phyloP scores from a whole-genome alignment of 2,329 filamentous ascomycete species.

The Colletotrichum phormii region DNA sequence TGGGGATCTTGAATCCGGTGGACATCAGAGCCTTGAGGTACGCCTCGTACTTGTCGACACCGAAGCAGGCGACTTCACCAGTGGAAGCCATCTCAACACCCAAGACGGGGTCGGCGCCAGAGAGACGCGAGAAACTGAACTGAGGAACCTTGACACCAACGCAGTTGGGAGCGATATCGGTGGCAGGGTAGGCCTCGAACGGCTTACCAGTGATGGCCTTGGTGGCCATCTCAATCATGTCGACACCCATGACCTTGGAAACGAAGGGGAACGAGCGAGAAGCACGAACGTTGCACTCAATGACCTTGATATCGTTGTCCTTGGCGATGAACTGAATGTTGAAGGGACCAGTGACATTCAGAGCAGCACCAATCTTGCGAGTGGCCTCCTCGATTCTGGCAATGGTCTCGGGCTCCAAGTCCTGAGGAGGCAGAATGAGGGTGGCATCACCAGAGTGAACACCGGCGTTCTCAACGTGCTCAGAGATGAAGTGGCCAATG shows the following conservation, averaged over 20 bases:
- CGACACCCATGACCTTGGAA: conserved; percentile 97
- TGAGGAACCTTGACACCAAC: conserved; percentile 98
- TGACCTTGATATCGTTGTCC: conserved; percentile 99
- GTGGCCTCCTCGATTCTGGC: conserved; percentile 93
- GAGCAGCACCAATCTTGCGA: conserved; percentile 90
- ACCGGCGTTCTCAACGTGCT: conserved; percentile 98
- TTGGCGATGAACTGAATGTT: conserved; percentile 99
- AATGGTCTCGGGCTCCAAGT: conserved; percentile 90
- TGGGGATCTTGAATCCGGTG: conserved; percentile 95
- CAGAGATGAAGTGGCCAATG: conserved; percentile 96
- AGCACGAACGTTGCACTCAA: conserved; percentile 97
- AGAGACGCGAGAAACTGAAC: conserved; percentile 98
- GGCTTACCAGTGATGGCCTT: conserved; percentile 93
- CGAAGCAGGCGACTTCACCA: conserved; percentile 97
- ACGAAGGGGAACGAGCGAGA: conserved; percentile 98
- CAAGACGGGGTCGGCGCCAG: conserved; percentile 93
- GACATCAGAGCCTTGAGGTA: conserved; percentile 97
- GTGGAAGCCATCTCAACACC: conserved; percentile 99
- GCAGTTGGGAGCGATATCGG: conserved; percentile 80
- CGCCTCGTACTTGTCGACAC: conserved; percentile 94
- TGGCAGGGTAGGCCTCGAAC: conserved; percentile 83
- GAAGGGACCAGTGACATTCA: conserved; percentile 96
- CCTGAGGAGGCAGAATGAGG: conserved; percentile 92
- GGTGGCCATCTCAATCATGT: conserved; percentile 98
- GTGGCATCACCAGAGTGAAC: conserved; percentile 99